Base-by-base conservation (phyloP, 2,329 filamentous ascomycete genomes). In the Fusarium newnesense region DNA sequence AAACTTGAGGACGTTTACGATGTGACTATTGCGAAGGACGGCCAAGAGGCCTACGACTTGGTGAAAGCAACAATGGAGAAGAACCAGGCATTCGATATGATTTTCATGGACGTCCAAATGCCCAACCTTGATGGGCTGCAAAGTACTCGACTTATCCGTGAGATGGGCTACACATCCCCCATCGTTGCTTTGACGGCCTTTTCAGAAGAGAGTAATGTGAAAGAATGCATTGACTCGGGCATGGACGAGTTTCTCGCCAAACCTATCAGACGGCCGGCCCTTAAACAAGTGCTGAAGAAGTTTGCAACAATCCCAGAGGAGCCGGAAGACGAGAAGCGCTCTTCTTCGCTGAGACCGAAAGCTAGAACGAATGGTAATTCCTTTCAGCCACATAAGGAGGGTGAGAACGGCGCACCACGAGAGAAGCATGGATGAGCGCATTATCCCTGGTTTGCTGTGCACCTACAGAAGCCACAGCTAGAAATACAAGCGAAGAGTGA, bases 61-160 rank as follows among this genome's bases (percentile, higher is more conserved):
- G 95, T 97, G 73, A 95, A 94, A 79, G 90, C 90, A 21, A 93
- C 91, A 72, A 96, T 97, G 93, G 90, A 91, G 56, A 88, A 88
- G 34, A 88, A 91, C 59, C 86, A 88, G 61, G 88, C 88, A 5
- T 97, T 96, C 79, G 94, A 97, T 75, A 86, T 98, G 32, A 96
- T 98, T 71, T 96, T 97, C 79, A 98, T 97, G 95, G 95, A 98
- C 77, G 92, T 97, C 12, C 94, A 94, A 82, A 98, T 98, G 95
- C 95, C 95, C 7, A 97, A 96, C 71, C 88, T 98, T 19, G 95
- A 97, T 78, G 95, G 95, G 4, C 84, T 98, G 30, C 92, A 97
- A 80, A 95, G 93, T 52, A 97, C 95, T 2, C 89, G 92, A 15
- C 85, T 97, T 39, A 97, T 98, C 76, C 90, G 95, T 11, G 86